Base-by-base conservation (phyloP, 495 filamentous ascomycete species). In the Penicillium cosmopolitanum region DNA sequence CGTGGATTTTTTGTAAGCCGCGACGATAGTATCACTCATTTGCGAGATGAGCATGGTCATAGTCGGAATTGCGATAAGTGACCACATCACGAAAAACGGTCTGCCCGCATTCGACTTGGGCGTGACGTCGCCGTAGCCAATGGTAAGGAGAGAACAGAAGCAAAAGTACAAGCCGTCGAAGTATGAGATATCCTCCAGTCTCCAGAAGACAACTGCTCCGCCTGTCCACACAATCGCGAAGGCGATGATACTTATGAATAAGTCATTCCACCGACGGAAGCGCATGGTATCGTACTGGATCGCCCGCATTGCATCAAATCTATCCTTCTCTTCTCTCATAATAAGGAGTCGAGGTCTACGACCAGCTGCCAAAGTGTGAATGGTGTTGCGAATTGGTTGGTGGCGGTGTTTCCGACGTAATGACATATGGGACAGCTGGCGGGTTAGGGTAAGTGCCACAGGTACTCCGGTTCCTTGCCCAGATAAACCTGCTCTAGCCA, bases 71-170 rank as follows among this genome's bases (percentile, higher is more conserved):
- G 86, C 85, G 34, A 88, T 73, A 0, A 88, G 73, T 6, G 80
- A 82, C 93, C 93, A 98, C 60, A 96, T 85, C 8, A 98, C 89
- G 72, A 96, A 97, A 66, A 97, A 94, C 0, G 91, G 82, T 56
- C 88, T 87, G 1, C 88, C 90, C 2, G 87, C 80, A 66, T 92
- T 93, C 7, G 87, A 89, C 13, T 81, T 73, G 0, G 89, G 91
- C 10, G 85, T 85, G 36, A 88, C 79, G 62, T 97, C 92, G 0
- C 93, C 93, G 68, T 97, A 98, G 1, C 94, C 93, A 56, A 98
- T 92, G 0, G 93, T 97, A 5, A 96, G 75, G 33, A 96, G 81
- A 5, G 88, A 87, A 42, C 86, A 85, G 69, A 93, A 97, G 25
- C 88, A 78, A 71, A 96, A 96, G 73, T 96, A 97, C 19, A 97